Evolutionary conservation across 441 rosid species (phyloP), one percentile per base, ranked within the genome.

Genomic region (Mallotus japonicus): DNA sequence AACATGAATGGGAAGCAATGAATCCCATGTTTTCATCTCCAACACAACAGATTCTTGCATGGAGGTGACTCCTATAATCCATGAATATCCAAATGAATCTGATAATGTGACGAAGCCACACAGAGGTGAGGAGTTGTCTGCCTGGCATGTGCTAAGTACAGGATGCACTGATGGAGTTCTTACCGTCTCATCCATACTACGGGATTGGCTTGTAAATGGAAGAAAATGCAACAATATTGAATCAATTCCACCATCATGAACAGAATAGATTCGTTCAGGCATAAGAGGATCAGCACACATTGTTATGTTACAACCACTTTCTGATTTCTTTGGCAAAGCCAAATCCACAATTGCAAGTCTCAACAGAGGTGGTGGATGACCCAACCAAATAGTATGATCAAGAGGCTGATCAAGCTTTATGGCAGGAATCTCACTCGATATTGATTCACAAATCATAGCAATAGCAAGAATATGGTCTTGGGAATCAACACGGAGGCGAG

Each of bases 391-490:
- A 58, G 88, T 82, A 78, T 85, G 85, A 82, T 88, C 92, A 78
- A 81, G 84, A 7, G 91, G 83, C 65, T 88, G 82, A 82, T 84
- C 88, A 73, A 86, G 81, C 79, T 82, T 83, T 85, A 85, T 75
- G 67, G 79, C 70, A 50, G 88, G 85, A 77, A 75, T 80, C 73
- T 87, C 87, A 28, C 66, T 68, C 34, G 80, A 60, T 42, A 71
- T 81, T 54, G 95, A 77, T 83, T 95, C 99, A 64, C 97, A 93
- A 62, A 95, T 92, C 99, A 93, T 95, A 62, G 97, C 98, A 77
- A 92, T 78, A 74, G 92, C 97, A 72, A 76, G 76, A 73, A 95
- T 79, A 71, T 63, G 81, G 78, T 83, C 84, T 63, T 71, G 83
- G 76, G 88, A 79, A 78, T 85, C 85, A 75, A 90, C 88, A 78